Evolutionary conservation across 1,284 basidiomycete species (phyloP).

Genomic region (Puccinia polysora): DNA sequence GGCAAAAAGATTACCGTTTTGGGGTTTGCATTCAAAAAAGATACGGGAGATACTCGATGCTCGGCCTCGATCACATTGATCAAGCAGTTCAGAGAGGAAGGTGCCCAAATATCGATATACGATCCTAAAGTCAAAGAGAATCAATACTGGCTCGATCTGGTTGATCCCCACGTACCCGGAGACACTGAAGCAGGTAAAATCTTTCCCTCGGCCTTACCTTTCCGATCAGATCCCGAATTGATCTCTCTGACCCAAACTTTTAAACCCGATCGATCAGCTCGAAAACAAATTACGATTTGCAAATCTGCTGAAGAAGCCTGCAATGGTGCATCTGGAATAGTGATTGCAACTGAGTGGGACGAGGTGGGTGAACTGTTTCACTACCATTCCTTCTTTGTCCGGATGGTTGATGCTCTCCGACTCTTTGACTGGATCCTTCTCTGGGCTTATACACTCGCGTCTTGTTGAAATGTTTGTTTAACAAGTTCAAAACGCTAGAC

Average conservation of each 20-base stretch:
- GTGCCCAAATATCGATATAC: slow-evolving; percentile 78
- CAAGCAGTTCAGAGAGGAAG: slow-evolving; percentile 86
- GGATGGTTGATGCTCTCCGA: background rate
- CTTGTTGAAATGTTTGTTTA: no score
- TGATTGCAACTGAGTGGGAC: slow-evolving; percentile 59
- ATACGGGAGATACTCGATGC: slow-evolving; percentile 61
- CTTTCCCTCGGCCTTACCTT: no score
- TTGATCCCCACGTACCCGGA: slow-evolving; percentile 58
- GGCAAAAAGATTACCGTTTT: slow-evolving; percentile 88
- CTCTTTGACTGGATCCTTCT: no score
- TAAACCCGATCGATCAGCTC: slow-evolving; percentile 66
- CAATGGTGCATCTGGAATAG: slow-evolving; percentile 80
- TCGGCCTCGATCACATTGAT: slow-evolving; percentile 93
- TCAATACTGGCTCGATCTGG: slow-evolving; percentile 46
- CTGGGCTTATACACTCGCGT: no score
- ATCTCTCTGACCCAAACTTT: background rate
- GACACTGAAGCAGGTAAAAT: slow-evolving; percentile 56
- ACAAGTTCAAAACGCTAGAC: slow-evolving; percentile 89
- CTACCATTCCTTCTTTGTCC: background rate
- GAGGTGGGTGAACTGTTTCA: slow-evolving; percentile 19
- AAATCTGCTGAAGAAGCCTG: slow-evolving; percentile 78
- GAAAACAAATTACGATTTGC: slow-evolving; percentile 78
- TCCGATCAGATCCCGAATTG: no score
- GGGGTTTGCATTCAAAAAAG: slow-evolving; percentile 61
- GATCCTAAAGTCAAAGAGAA: slow-evolving; percentile 71